phyloP scores from a whole-genome alignment of 2,329 filamentous ascomycete genomes.

The Escovopsis sp. region DNA sequence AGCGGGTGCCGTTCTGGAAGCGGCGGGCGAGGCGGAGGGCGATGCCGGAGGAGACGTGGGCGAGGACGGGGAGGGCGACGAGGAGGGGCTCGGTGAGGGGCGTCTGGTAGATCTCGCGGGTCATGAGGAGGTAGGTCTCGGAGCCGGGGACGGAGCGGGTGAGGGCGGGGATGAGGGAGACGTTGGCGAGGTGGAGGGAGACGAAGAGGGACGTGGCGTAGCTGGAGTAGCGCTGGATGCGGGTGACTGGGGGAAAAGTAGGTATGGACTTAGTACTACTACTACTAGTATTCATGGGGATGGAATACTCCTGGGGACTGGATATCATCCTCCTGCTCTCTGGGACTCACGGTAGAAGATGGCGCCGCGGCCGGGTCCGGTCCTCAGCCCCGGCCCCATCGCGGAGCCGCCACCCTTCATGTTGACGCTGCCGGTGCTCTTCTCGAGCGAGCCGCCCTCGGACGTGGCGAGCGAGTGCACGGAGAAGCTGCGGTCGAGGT shows the following conservation, averaged over 20 bases:
- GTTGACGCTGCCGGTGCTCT: conserved; percentile 17
- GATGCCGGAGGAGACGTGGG: conserved; percentile 65
- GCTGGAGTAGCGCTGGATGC: conserved; percentile 76
- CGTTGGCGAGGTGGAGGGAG: conserved; percentile 64
- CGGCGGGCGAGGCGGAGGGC: conserved; percentile 62
- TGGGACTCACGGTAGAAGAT: conserved; percentile 55
- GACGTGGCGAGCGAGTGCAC: conserved; percentile 16
- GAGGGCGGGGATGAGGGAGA: conserved; percentile 62
- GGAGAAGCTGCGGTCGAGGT: neutral
- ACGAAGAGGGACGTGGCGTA: conserved; percentile 70
- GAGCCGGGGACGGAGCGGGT: conserved; percentile 58
- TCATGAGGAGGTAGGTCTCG: conserved; percentile 79
- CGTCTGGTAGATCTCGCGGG: conserved; percentile 83
- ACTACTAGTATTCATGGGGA: no score
- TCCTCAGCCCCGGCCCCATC: conserved; percentile 42
- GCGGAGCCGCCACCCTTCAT: conserved; percentile 32
- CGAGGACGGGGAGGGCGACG: conserved; percentile 56
- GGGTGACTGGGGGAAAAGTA: conserved; percentile 16
- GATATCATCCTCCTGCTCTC: neutral
- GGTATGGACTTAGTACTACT: neutral
- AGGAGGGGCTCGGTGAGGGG: conserved; percentile 65
- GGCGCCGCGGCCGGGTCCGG: conserved; percentile 40
- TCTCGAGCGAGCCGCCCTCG: conserved; percentile 10
- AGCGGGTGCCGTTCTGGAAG: conserved; percentile 53
- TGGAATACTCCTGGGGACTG: no score